Evolutionary conservation across 2,329 filamentous ascomycete genomes (phyloP).

Genomic region (Colletotrichum euphorbiae): DNA sequence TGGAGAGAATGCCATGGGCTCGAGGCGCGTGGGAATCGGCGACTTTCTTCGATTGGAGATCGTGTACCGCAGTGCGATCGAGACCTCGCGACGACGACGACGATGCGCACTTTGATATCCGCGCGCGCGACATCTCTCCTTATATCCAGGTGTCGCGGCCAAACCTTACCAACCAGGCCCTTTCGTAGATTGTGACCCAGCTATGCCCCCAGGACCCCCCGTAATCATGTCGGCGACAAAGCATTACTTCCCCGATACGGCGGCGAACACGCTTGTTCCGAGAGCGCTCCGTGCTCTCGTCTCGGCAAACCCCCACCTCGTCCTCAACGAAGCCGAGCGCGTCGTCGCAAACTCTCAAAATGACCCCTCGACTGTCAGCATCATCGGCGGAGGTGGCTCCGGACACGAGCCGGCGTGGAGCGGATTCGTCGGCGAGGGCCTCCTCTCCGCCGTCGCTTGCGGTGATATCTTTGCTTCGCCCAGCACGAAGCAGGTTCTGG

Average conservation of each 20-base stretch:
- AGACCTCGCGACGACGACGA: constrained; percentile 27
- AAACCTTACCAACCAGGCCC: no score
- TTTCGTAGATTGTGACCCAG: not conserved
- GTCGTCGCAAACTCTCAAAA: constrained; percentile 54
- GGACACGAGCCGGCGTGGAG: constrained; percentile 81
- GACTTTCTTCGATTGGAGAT: not conserved
- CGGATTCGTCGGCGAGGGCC: constrained; percentile 76
- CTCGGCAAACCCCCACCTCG: constrained; percentile 47
- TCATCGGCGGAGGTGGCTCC: constrained; percentile 77
- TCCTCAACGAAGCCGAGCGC: constrained; percentile 55
- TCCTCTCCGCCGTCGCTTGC: constrained; percentile 76
- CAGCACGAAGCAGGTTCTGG: constrained; percentile 76
- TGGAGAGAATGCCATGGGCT: not conserved
- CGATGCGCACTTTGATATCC: not conserved
- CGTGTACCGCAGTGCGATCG: constrained; percentile 2
- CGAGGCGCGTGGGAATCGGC: constrained; percentile 11
- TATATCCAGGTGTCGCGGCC: constrained; percentile 20
- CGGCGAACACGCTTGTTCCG: constrained; percentile 45
- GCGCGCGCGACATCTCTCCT: not conserved
- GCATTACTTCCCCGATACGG: constrained; percentile 41
- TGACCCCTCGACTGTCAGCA: constrained; percentile 41
- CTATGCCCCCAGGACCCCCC: not conserved
- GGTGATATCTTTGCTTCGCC: constrained; percentile 83
- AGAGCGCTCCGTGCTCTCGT: constrained; percentile 43
- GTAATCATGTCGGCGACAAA: constrained; percentile 38